Evolutionary conservation across 495 filamentous ascomycete species (phyloP), one percentile per base, ranked within the genome.

Genomic region (Lepidopterella palustris): DNA sequence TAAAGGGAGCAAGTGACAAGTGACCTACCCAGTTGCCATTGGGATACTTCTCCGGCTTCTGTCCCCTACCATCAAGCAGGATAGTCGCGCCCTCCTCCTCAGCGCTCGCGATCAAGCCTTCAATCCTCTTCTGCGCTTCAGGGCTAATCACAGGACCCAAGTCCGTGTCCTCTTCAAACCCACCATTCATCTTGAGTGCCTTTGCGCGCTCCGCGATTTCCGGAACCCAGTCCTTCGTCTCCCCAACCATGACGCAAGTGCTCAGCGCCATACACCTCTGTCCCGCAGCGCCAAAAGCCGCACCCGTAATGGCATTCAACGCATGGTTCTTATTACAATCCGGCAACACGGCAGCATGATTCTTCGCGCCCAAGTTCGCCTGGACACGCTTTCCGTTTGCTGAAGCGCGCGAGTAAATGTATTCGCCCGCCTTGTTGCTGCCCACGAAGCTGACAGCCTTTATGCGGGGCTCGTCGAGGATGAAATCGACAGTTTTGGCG

Each of bases 361-460:
- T 99, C 83, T 99, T 99, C 45, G 93, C 93, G 23, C 93, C 93
- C 54, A 99, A 76, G 73, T 99, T 99, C 68, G 93, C 93, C 76
- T 99, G 93, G n/a, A 97, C 92, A 66, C 84, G 82, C 75, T 87
- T 87, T 55, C 93, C 93, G 68, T 97, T 92, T 63, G 92, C 92
- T 6, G 91, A 95, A 20, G 83, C 95, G 50, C 92, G 87, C 48
- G 82, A 73, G 74, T 87, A 97, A 73, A 99, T 99, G 75, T 99
- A 99, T 74, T 97, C 90, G 63, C 93, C 93, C 15, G 93, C 93
- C 73, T 88, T 87, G 80, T 97, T 97, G 75, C 90, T 87, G 42
- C 93, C 93, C 45, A 99, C 93, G 62, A 99, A 99, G 77, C 84
- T 89, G 67, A 99, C 86, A n/a, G 93, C 93, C 81, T 97, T 97